Base-by-base conservation (phyloP, 2,329 filamentous ascomycete genomes). In the Waltergamsia citrina region DNA sequence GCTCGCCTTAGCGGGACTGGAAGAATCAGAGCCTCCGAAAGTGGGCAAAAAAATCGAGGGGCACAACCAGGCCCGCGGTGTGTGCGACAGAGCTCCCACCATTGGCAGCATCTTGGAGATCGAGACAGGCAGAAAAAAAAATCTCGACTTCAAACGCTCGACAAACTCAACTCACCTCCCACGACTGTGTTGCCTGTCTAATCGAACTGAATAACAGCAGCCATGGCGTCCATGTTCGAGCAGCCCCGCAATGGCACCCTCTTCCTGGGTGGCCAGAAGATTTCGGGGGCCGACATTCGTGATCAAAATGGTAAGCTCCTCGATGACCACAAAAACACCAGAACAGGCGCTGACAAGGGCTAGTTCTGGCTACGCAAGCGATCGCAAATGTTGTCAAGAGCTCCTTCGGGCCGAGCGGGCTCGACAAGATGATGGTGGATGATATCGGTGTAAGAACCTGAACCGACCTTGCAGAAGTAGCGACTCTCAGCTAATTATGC, bases 391-490 rank as follows among this genome's bases (percentile, higher is more conserved):
- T 98, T 39, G 87, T 98, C 60, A 96, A 94, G 71, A 94, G 85
- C 62, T 98, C 92, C 12, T 98, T 98, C 56, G 92, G 92, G 36
- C 92, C 92, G 33, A 94, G 86, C 42, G 92, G 92, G 32, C 74
- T 98, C 46, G 92, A 98, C 60, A 98, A 98, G 76, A 98, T 98
- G 92, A 96, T 98, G 92, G 92, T 98, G 50, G 92, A 98, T 65
- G 92, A 98, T 58, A 96, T 98, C 59, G 92, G 92, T 54, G 82
- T 86, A 75, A 50, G 79, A 50, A 41, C 29, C 18, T 7, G 8
- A 16, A 7, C 26, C 26, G 18, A 4, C 12, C 15, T 15, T 26
- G 6, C 15, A n/a, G 12, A 5, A n/a, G 12, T 26, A 5, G n/a
- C 30, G 16, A 32, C n/a, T 22, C 7, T 9, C 11, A 6, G 9